Conservation (phyloP, 1,284 basidiomycete species). For the Boletellus dicymbophilus region DNA sequence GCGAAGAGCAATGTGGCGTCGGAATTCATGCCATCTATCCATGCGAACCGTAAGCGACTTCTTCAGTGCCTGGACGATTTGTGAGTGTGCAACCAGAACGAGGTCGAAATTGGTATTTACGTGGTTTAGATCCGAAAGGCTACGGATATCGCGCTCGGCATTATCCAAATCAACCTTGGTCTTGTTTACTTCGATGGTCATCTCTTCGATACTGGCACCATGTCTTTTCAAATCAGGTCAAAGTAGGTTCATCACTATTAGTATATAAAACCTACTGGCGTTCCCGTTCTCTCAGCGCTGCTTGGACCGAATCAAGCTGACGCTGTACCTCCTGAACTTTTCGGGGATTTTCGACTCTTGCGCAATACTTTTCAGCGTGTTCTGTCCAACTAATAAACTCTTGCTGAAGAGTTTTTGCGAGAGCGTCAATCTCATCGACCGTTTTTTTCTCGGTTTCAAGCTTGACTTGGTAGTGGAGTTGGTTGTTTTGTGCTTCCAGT, state of each 20-base stretch:
- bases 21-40: conserved; percentile 84
- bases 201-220: conserved; percentile 77
- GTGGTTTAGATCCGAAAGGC: conserved; percentile 64
- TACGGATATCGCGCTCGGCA: conserved; percentile 61
- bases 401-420: conserved; percentile 49
- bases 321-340: conserved; percentile 56
- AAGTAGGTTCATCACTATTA: background rate
- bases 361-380: conserved; percentile 66
- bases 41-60: conserved; percentile 67
- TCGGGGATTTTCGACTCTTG: conserved; percentile 58
- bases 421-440: conserved; percentile 44
- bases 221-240: conserved; percentile 48
- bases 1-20: conserved; percentile 81
- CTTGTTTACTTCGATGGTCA: conserved; percentile 69
- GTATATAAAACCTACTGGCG: conserved; percentile 49
- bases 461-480: conserved; percentile 50
- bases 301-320: conserved; percentile 62
- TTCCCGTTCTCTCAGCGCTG: conserved; percentile 71
- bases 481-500: conserved; percentile 46
- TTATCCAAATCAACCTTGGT: conserved; percentile 55
- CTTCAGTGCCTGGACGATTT: conserved; percentile 52
- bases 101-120: conserved; percentile 36
- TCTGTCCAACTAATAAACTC: conserved; percentile 70
- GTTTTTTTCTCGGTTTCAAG: conserved; percentile 43
- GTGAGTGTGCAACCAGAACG: conserved; percentile 1